Conservation (phyloP, 768 basidiomycete species). For the Pleurotus pulmonarius region DNA sequence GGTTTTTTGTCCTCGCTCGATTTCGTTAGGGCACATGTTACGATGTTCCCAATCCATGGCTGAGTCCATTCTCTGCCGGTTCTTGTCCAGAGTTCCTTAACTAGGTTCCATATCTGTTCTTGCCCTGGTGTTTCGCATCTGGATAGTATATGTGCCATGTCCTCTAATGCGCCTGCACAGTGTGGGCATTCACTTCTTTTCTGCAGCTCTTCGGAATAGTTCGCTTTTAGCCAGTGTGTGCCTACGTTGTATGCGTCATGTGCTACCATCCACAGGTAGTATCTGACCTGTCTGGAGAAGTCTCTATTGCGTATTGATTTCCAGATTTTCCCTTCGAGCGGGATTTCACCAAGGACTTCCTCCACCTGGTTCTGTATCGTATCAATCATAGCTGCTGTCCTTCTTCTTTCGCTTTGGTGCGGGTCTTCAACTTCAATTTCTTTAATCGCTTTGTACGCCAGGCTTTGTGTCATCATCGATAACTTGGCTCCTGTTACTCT, state of each 20-base stretch:
- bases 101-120: constrained; percentile 17
- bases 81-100: constrained; percentile 13
- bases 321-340: constrained; percentile 11
- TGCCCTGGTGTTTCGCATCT: constrained; percentile 20
- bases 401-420: not conserved
- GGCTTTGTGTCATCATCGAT: constrained; percentile 13
- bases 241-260: constrained; percentile 21
- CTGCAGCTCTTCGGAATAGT: constrained; percentile 12
- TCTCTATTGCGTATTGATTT: constrained; percentile 9
- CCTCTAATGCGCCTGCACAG: constrained; percentile 14
- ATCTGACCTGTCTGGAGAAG: not conserved
- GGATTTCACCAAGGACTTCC: not conserved
- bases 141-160: constrained; percentile 25
- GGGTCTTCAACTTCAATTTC: not conserved
- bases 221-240: constrained; percentile 16
- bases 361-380: constrained; percentile 3
- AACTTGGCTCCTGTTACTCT: constrained; percentile 13
- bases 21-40: constrained; percentile 16
- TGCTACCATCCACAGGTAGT: constrained; percentile 20
- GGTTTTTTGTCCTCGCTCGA: too few relatives aligned
- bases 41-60: constrained; percentile 14
- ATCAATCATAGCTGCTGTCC: constrained; percentile 3
- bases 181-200: constrained; percentile 10
- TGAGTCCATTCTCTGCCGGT: constrained; percentile 2
- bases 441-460: constrained; percentile 12